phyloP scores from a whole-genome alignment of 371 early-diverging fungal genomes.

The Rhizomucor pusillus region DNA sequence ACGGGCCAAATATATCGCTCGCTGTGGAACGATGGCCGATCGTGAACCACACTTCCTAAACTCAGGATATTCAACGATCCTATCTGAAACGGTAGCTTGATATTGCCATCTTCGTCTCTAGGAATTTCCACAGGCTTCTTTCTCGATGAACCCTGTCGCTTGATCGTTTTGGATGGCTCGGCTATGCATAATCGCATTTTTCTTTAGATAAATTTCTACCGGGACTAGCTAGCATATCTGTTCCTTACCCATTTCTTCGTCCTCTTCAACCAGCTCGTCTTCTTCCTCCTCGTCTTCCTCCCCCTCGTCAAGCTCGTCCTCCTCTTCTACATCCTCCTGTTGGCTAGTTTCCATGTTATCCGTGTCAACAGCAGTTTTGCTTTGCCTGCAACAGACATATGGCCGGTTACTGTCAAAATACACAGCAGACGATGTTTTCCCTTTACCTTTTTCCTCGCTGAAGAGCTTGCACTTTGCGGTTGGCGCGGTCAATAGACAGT shows the following conservation, averaged over 20 bases:
- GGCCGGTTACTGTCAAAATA: constrained; percentile 3
- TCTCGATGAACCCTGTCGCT: constrained; percentile 4
- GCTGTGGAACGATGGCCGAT: constrained; percentile 65
- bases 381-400: no score
- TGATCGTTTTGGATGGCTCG: no score
- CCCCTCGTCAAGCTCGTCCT: constrained; percentile 11
- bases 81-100: constrained; percentile 68
- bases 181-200: background rate
- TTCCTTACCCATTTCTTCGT: constrained; percentile 19
- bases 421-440: background rate
- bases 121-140: constrained; percentile 40
- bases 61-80: constrained; percentile 67
- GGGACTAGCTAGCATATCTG: background rate
- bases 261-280: constrained; percentile 17
- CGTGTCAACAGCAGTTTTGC: no score
- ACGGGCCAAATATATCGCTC: constrained; percentile 30
- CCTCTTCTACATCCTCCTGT: constrained; percentile 16
- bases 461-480: constrained; percentile 13
- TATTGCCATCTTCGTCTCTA: constrained; percentile 63
- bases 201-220: background rate
- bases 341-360: constrained; percentile 11
- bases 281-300: constrained; percentile 18
- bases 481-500: constrained; percentile 16
- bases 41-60: constrained; percentile 72
- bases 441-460: constrained; percentile 17